These are phyloP conservation scores for Cystofilobasidium bisporidii DNA, from an alignment of 768 basidiomycete genomes.

Conservation along the genomic window DNA sequence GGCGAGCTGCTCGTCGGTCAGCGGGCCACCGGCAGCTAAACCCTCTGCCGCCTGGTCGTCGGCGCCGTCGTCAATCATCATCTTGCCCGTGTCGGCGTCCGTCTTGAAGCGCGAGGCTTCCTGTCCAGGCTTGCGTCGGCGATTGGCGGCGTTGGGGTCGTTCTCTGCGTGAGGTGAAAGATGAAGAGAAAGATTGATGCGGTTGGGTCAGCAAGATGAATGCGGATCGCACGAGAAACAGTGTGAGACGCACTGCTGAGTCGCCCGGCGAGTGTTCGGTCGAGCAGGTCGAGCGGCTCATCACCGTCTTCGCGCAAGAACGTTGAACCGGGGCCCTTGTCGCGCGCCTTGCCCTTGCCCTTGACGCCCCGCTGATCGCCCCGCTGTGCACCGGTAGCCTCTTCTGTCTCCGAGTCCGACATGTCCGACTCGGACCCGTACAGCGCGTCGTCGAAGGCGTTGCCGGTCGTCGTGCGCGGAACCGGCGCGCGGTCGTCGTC, in stretches of 20 bases:
- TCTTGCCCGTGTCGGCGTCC: slow-evolving; percentile 49
- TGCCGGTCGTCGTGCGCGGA: slow-evolving; percentile 53
- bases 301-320: slow-evolving; percentile 78
- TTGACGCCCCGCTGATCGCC: slow-evolving; percentile 23
- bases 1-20: slow-evolving; percentile 28
- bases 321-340: slow-evolving; percentile 42
- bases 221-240: too few species aligned
- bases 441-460: slow-evolving; percentile 93
- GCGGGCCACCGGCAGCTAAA: background rate
- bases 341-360: slow-evolving; percentile 43
- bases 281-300: slow-evolving; percentile 87
- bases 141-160: slow-evolving; percentile 34
- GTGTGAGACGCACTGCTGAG: slow-evolving; percentile 41
- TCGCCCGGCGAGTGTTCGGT: slow-evolving; percentile 48
- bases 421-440: slow-evolving; percentile 93
- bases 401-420: slow-evolving; percentile 47
- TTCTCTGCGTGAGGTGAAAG: too few species aligned
- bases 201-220: background rate
- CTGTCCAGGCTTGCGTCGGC: slow-evolving; percentile 66
- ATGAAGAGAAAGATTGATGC: too few species aligned
- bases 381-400: slow-evolving; percentile 30
- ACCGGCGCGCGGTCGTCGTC: slow-evolving; percentile 47
- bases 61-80: slow-evolving; percentile 41
- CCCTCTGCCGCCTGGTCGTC: slow-evolving; percentile 48
- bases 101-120: slow-evolving; percentile 79